These are phyloP conservation scores for Sporobolomyces roseus DNA, from an alignment of 768 basidiomycete genomes.

Conservation along the genomic window DNA sequence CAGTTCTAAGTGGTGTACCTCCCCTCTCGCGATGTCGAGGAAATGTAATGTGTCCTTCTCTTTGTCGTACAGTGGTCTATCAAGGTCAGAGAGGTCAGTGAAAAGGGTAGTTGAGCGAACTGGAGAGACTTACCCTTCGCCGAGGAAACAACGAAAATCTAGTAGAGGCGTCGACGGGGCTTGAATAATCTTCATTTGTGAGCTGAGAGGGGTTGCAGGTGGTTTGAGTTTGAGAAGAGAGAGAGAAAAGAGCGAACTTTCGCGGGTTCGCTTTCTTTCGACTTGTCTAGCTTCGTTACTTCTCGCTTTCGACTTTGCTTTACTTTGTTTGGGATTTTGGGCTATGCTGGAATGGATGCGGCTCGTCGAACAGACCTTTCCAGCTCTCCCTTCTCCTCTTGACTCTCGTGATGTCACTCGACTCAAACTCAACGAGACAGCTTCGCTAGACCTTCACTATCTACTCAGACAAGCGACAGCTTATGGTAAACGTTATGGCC, in stretches of 20 bases:
- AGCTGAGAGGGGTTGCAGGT: background rate
- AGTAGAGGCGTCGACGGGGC: conserved; percentile 13
- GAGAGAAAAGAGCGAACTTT: background rate
- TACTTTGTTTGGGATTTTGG: too few species aligned
- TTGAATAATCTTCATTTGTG: conserved; percentile 7
- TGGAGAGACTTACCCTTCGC: conserved; percentile 6
- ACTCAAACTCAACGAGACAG: too few species aligned
- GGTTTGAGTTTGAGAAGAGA: background rate
- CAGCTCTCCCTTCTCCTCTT: too few species aligned
- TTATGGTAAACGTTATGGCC: too few species aligned
- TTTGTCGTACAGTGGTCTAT: conserved; percentile 7
- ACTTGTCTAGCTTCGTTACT: too few species aligned
- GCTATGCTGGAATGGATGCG: too few species aligned
- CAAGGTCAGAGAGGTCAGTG: background rate
- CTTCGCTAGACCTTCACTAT: too few species aligned
- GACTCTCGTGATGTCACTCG: too few species aligned
- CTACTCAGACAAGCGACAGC: too few species aligned
- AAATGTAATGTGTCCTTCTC: conserved; percentile 13
- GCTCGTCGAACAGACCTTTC: too few species aligned
- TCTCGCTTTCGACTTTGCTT: too few species aligned
- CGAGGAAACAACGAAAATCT: conserved; percentile 18
- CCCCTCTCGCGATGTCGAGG: conserved; percentile 7
- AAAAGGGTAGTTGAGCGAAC: background rate
- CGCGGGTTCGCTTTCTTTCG: too few species aligned
- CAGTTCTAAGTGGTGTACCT: conserved; percentile 14